phyloP scores from a whole-genome alignment of 176 grass and related monocot genomes.

The Cenchrus americanus region DNA sequence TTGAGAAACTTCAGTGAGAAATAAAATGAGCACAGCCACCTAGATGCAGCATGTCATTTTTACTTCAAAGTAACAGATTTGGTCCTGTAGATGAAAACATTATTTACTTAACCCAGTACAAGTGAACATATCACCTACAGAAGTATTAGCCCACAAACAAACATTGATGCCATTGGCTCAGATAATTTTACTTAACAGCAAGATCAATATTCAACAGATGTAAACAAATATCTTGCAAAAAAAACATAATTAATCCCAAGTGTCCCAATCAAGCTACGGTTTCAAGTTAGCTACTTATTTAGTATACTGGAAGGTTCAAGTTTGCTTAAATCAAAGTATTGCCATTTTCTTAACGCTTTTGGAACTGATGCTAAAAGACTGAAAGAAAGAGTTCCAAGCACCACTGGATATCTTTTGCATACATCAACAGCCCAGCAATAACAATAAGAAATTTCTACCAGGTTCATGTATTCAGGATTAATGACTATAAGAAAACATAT shows the following conservation, averaged over 20 bases:
- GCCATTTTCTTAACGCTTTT: neutral
- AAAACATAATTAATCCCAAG: neutral
- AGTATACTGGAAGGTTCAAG: neutral
- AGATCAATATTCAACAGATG: neutral
- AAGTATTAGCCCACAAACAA: neutral
- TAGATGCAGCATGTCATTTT: neutral
- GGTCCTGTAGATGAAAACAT: neutral
- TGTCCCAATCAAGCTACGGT: neutral
- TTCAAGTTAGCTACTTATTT: neutral
- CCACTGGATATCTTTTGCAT: neutral
- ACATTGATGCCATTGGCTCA: neutral
- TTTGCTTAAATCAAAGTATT: neutral
- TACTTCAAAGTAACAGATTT: neutral
- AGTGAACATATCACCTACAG: conserved; percentile 9
- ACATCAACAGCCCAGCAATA: neutral
- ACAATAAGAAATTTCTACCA: neutral
- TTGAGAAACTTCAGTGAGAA: neutral
- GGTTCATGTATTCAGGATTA: neutral
- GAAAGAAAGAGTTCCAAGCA: neutral
- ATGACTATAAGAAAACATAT: neutral
- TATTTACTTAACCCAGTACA: neutral
- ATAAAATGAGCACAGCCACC: neutral
- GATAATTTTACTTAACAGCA: neutral
- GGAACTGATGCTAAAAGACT: neutral
- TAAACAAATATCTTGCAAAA: neutral